phyloP scores from a whole-genome alignment of 2,329 filamentous ascomycete species.

The Pseudocercospora eumusae region DNA sequence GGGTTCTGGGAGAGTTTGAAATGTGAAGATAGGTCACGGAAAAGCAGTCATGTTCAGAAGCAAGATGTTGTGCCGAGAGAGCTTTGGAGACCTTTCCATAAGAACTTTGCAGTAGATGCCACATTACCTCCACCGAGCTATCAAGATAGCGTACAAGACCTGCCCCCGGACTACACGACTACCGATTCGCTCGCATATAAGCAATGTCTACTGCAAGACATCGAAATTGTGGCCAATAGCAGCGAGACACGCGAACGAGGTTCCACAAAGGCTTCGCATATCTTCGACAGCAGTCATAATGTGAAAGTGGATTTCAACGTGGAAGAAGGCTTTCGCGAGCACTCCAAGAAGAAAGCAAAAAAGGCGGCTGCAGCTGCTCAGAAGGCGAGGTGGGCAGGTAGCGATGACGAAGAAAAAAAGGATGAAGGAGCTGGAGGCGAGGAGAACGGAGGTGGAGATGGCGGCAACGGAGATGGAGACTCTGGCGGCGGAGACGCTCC shows the following conservation, averaged over 20 bases:
- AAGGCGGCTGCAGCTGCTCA: conserved; percentile 43
- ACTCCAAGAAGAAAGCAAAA: conserved; percentile 57
- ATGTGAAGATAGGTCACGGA: conserved; percentile 10
- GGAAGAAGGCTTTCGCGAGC: conserved; percentile 54
- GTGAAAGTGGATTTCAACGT: conserved; percentile 57
- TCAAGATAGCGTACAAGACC: conserved; percentile 46
- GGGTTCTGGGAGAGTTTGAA: conserved; percentile 31
- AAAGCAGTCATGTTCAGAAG: conserved; percentile 3
- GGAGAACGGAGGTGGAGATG: conserved; percentile 35
- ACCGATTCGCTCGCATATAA: conserved; percentile 25
- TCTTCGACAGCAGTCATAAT: conserved; percentile 26
- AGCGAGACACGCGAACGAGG: conserved; percentile 12
- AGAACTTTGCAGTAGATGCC: conserved; percentile 6
- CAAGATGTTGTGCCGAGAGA: conserved; percentile 23
- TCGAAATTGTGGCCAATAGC: conserved; percentile 17
- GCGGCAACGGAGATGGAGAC: conserved; percentile 35
- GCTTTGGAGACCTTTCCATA: conserved; percentile 24
- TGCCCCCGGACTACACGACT: conserved; percentile 50
- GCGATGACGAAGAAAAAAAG: conserved; percentile 52
- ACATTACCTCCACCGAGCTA: conserved; percentile 45
- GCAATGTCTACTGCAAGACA: conserved; percentile 17
- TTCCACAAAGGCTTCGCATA: conserved; percentile 5
- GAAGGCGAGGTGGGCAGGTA: conserved; percentile 47
- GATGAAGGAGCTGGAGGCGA: conserved; percentile 34
- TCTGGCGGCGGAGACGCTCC: conserved; percentile 33